Base-by-base conservation (phyloP, 129 eudicot species). In the Escallonia rubra region DNA sequence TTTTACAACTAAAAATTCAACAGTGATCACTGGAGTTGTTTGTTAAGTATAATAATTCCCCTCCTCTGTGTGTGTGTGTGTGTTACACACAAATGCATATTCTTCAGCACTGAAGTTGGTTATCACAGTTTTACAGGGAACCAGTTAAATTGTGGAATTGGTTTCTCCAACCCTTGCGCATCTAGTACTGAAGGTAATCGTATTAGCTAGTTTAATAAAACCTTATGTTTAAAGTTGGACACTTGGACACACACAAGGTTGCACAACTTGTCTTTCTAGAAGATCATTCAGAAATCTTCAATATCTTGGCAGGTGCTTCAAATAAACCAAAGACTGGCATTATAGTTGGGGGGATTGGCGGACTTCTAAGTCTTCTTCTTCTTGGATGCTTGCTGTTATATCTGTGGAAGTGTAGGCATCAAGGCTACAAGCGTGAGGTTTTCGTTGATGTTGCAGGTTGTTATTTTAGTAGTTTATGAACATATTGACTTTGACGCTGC, bases 401-500 rank as follows among this genome's bases (percentile, higher is more conserved):
- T 65, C 13, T 85, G 53, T 90, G 82, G 88, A 85, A 86, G 80
- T 80, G 87, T 8, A 79, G 78, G 80, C 81, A 74, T 74, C 89
- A 61, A 74, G 93, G 97, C 61, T 85, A 79, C 78, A 87, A 76
- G 49, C 93, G 78, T 42, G 99, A 94, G 67, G 88, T 94, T 61
- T 94, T 78, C 62, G 93, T 90, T 55, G 99, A 94, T 60, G 99
- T 94, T 68, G 77, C 90, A 85, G 99, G 99, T 93, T 63, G 69
- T 38, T 70, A 72, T 53, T 16, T 64, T 34, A 69, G 14, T 58
- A 45, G 41, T 53, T 46, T 46, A 46, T 46, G 50, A 46, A 6
- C 0, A 46, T 46, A 46, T 46, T 23, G 34, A 23, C 34, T 23
- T 23, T 23, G 34, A 23, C 34, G 34, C 34, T 23, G 34, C 34